Conservation (phyloP, 306 rosid genomes). For the Lathyrus aphaca region DNA sequence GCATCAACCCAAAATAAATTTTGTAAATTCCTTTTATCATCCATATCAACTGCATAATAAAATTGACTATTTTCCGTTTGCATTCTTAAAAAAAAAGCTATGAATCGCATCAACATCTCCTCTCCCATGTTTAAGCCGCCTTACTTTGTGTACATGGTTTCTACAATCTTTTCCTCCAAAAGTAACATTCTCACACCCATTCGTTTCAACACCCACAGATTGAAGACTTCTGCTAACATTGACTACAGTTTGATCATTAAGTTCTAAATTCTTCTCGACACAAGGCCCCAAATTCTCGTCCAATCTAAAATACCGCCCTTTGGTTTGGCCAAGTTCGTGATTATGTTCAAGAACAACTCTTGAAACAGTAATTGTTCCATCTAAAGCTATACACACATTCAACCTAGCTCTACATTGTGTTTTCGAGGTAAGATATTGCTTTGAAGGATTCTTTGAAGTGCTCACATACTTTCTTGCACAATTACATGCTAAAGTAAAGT, state of each 20-base stretch:
- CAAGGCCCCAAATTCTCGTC: background rate
- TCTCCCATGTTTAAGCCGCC: conserved; percentile 7
- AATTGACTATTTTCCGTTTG: conserved; percentile 17
- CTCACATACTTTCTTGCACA: conserved; percentile 10
- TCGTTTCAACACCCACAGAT: background rate
- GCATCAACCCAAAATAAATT: conserved; percentile 22
- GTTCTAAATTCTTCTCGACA: background rate
- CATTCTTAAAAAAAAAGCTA: conserved; percentile 8
- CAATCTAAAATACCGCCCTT: background rate
- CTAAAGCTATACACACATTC: conserved; percentile 17
- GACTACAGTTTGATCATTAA: background rate
- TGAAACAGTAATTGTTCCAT: conserved; percentile 1
- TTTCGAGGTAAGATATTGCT: background rate
- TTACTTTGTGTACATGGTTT: background rate
- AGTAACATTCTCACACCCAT: background rate
- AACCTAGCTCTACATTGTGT: conserved; percentile 11
- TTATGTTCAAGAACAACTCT: conserved; percentile 13
- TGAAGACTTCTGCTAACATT: background rate
- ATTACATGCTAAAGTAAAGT: conserved; percentile 18
- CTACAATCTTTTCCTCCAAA: conserved; percentile 11
- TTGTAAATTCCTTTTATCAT: conserved; percentile 2
- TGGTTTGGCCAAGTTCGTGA: conserved; percentile 4
- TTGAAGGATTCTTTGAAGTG: background rate
- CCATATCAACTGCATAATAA: conserved; percentile 14
- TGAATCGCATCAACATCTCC: conserved; percentile 21